Conservation (phyloP, 1,139 yeast species). For the Hemisphaericaspora lyxosophila region DNA sequence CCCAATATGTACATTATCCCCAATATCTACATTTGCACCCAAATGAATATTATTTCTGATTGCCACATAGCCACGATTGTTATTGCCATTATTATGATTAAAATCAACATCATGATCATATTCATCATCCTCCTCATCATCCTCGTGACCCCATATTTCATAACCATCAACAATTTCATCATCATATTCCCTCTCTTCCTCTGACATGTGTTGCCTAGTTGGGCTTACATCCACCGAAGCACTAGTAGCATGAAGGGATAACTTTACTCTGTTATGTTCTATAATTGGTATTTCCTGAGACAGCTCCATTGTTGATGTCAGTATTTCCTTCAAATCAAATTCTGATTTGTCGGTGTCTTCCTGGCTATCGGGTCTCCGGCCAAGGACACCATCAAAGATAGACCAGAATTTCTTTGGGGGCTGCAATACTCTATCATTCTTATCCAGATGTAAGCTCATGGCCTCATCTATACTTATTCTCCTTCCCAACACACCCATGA, state of each 20-base stretch:
- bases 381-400: background rate
- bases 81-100: background rate
- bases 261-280: background rate
- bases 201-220: background rate
- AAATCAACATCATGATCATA: background rate
- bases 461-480: conserved; percentile 42
- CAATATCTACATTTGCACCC: background rate
- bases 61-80: background rate
- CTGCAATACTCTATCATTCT: conserved; percentile 1
- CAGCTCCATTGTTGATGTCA: background rate
- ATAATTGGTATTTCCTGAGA: background rate
- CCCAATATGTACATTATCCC: background rate
- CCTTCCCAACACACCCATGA: conserved; percentile 51
- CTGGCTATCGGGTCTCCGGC: background rate
- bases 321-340: background rate
- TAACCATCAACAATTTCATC: conserved; percentile 30
- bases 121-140: conserved; percentile 8
- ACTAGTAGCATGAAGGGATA: background rate
- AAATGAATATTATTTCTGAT: conserved; percentile 1
- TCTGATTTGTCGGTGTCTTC: background rate
- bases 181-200: conserved; percentile 16
- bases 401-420: background rate
- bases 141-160: conserved; percentile 27
- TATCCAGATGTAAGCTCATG: conserved; percentile 10
- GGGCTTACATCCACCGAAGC: background rate